Evolutionary conservation across 2,329 filamentous ascomycete species (phyloP).

Genomic region (Albophoma yamanashiensis): DNA sequence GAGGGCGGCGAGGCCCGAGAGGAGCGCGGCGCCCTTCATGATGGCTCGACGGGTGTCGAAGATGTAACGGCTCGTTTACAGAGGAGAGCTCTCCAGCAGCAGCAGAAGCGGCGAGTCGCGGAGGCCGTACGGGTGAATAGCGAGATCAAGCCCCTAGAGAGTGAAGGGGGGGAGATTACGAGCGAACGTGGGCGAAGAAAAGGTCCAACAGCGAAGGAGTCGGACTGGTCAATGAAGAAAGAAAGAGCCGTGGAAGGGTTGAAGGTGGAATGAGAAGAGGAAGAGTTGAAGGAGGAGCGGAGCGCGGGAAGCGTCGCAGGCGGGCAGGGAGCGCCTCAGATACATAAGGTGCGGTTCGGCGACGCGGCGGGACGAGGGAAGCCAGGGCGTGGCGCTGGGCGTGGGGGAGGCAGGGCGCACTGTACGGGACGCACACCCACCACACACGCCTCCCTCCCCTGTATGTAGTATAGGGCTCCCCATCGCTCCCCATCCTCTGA

Average conservation of each 20-base stretch:
- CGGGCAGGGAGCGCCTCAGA: background rate
- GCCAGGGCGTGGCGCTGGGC: background rate
- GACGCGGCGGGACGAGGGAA: background rate
- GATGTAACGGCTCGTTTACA: background rate
- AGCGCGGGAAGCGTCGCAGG: background rate
- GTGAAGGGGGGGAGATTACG: conserved; percentile 8
- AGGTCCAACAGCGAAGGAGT: conserved; percentile 26
- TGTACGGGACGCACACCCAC: background rate
- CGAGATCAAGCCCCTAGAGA: conserved; percentile 8
- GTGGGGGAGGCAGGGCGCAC: background rate
- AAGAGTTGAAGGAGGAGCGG: conserved; percentile 4
- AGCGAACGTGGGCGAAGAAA: conserved; percentile 6
- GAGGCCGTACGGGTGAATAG: conserved; percentile 1
- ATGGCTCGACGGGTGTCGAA: conserved; percentile 14
- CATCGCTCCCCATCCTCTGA: background rate
- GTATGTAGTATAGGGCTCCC: too few relatives aligned
- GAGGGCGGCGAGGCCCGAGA: conserved; percentile 37
- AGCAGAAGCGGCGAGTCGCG: background rate
- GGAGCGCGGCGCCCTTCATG: conserved; percentile 39
- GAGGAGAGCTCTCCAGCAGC: background rate
- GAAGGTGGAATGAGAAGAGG: conserved; percentile 6
- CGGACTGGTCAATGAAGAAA: conserved; percentile 17
- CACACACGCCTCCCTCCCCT: background rate
- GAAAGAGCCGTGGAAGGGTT: conserved; percentile 5
- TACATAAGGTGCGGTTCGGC: background rate